These are phyloP conservation scores for Carex sylvatica DNA, from an alignment of 202 grass and related monocot genomes.

Conservation along the genomic window DNA sequence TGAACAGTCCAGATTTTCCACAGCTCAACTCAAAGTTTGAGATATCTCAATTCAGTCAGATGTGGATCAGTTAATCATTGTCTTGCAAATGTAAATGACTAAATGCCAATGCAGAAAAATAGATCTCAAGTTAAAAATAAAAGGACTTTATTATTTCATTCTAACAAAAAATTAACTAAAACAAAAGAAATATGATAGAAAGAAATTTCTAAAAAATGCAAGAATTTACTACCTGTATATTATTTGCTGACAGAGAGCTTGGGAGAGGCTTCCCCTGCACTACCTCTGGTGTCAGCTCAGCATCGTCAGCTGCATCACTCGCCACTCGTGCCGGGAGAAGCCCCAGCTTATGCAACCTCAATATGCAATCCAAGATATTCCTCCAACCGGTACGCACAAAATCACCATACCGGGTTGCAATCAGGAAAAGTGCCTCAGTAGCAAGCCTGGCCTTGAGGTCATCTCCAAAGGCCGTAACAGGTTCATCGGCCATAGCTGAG, in stretches of 20 bases:
- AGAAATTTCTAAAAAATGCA: neutral
- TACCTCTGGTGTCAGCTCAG: slow-evolving; percentile 66
- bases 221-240: slow-evolving; percentile 48
- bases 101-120: neutral
- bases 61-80: neutral
- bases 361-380: slow-evolving; percentile 96
- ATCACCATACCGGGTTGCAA: slow-evolving; percentile 93
- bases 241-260: slow-evolving; percentile 69
- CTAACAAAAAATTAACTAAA: neutral
- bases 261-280: slow-evolving; percentile 74
- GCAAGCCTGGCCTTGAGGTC: slow-evolving; percentile 92
- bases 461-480: slow-evolving; percentile 97
- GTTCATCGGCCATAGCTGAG: slow-evolving; percentile 83
- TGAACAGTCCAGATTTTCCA: too few relatives aligned
- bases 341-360: slow-evolving; percentile 97
- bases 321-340: slow-evolving; percentile 94
- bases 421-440: slow-evolving; percentile 89
- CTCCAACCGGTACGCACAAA: slow-evolving; percentile 96
- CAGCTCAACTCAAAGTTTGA: too few relatives aligned
- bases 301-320: slow-evolving; percentile 92
- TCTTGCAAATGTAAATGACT: neutral
- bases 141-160: neutral
- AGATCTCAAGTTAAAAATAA: neutral
- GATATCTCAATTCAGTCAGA: too few relatives aligned
- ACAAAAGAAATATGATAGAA: neutral